Base-by-base conservation (phyloP, 2,329 filamentous ascomycete genomes). In the Venturia carpophila region DNA sequence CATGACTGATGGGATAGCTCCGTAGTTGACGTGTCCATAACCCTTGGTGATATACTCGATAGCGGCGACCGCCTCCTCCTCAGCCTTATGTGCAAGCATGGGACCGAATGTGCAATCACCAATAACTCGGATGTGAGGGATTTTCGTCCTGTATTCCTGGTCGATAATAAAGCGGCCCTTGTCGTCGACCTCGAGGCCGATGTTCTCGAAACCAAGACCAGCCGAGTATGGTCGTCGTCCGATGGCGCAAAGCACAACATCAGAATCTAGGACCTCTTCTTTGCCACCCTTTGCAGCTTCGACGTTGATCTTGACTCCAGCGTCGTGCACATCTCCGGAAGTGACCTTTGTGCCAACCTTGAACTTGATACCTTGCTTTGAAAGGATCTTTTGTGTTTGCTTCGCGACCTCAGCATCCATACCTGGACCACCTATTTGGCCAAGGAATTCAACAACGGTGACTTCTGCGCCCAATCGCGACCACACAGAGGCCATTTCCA, bases 11-110 rank as follows among this genome's bases (percentile, higher is more conserved):
- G 94, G 94, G 75, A 99, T 99, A 77, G 89, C 91, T 73, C 87
- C 91, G 81, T 99, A 99, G 88, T 99, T 99, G 80, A 99, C 94
- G 79, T 99, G 94, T 66, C 94, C 94, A 79, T 95, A 89, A 70
- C 92, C 92, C 84, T 97, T 97, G 82, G 91, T 93, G 79, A 99
- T 94, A 83, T 92, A 97, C 80, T 99, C 94, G 68, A 97, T 84
- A 66, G 88, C 93, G 41, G 94, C 94, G 69, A 97, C 92, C 67
- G 85, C 94, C 80, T 99, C 94, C 80, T 99, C 94, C 80, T 99
- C 94, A 63, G 94, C 94, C 85, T 99, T 99, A 85, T 99, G 94
- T 64, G 94, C 94, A 73, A 99, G 87, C 94, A 99, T 99, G 74
- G 92, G 92, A 11, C 94, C 94, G 77, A 99, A 99, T 60, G 94